Evolutionary conservation across 352 stramenopile genomes (phyloP), one percentile per base, ranked within the genome.

Genomic region (Pythium dissotocum): DNA sequence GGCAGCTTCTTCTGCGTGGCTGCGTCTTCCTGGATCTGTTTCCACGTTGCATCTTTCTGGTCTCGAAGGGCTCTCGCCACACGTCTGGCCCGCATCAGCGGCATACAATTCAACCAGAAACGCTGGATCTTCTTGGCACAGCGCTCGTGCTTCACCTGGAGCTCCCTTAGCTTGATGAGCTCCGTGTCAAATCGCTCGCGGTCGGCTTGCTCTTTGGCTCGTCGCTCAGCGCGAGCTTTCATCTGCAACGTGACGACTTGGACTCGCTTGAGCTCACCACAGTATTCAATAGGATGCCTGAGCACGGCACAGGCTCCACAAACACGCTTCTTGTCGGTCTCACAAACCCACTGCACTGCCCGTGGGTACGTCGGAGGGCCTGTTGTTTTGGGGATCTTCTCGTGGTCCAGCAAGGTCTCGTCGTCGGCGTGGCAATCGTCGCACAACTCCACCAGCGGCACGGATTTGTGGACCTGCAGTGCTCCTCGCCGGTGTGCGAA

Each of bases 321-420:
- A 13, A 89, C 65, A 9, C 81, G 79, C 24, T 70, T 66, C 40
- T 59, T 61, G 36, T 66, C 67, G 7, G 52, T 61, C 55, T 71
- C 40, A 33, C 80, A 89, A 42, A 79, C 64, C 76, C 76, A 87
- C 26, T 89, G 83, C 55, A 86, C 83, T 2, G 77, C 74, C 8
- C 75, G 69, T 4, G 55, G 59, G 10, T 21, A 30, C 7, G 42
- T 61, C 60, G 57, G 54, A 10, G 18, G 24, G n/a, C 14, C 10
- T 0, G 33, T 13, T 4, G 16, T 10, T 58, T 30, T 21, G 61
- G 59, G 52, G 24, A 57, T 14, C 14, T 63, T 61, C 10, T 58
- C 42, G 28, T 35, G 2, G 36, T 42, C 67, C 0, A 54, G 46
- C 16, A 63, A 53, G 9, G 65, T 62, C 9, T 79, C 58, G 14